These are phyloP conservation scores for Cryphonectria japonica DNA, from an alignment of 2,329 filamentous ascomycete genomes.

Conservation along the genomic window DNA sequence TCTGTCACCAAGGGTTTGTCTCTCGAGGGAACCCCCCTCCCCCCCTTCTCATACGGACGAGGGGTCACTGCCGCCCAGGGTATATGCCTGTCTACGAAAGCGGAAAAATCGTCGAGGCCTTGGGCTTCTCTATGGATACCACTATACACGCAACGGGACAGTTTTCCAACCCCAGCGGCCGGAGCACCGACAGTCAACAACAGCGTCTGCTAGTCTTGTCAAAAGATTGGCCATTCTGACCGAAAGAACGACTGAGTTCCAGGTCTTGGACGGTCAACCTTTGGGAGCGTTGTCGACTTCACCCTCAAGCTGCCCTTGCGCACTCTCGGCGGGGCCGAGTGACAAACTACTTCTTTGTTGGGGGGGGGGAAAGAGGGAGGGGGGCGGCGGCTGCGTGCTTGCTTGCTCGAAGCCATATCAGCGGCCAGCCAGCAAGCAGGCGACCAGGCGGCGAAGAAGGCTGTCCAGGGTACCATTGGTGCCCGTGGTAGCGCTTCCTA, in stretches of 20 bases:
- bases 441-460: neutral
- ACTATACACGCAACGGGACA: neutral
- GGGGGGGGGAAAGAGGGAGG: neutral
- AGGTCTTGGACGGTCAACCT: neutral
- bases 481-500: neutral
- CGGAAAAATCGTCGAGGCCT: slow-evolving; percentile 15
- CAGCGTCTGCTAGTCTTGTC: neutral
- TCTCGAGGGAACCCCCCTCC: neutral
- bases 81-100: slow-evolving; percentile 9
- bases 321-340: neutral
- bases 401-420: neutral
- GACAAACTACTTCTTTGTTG: no score
- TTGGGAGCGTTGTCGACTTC: neutral
- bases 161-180: neutral
- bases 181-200: slow-evolving; percentile 8
- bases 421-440: neutral
- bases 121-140: neutral
- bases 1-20: neutral
- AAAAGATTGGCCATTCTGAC: neutral
- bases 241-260: no score
- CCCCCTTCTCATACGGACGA: neutral
- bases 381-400: neutral
- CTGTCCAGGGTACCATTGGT: neutral
- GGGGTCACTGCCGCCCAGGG: slow-evolving; percentile 11
- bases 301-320: neutral